Base-by-base conservation (phyloP, 208 protist species). In the Leptomonas pyrrhocoris region DNA sequence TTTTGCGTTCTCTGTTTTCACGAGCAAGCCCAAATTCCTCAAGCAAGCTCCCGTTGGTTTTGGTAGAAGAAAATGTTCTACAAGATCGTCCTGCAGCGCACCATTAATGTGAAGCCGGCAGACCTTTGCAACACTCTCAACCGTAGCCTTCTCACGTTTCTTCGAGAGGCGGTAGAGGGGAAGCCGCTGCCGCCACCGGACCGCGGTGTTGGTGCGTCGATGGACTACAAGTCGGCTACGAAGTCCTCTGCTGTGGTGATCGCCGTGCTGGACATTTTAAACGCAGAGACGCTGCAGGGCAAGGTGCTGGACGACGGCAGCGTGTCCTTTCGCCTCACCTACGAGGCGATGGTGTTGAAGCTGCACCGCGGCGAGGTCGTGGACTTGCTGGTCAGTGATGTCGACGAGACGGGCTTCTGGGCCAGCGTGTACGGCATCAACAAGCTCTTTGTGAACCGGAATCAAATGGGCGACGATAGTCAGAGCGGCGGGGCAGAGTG, bases 291-390 rank as follows among this genome's bases (percentile, higher is more conserved):
- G 16, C 73, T 94, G 40, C 83, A 93, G 45, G 91, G 91, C 0
- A 80, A 86, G 36, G 86, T 96, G 45, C 79, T 94, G 0, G 91
- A 96, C 56, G 79, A 89, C 76, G 91, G 91, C 13, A 84, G 64
- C 27, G 91, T 94, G 2, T 81, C 86, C 0, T 96, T 96, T 66
- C 55, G 84, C 21, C 69, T 96, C 1, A 83, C 81, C 25, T 96
- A 96, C 62, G 85, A 92, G 50, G 91, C 88, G 46, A 70, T 94
- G 64, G 91, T 96, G 38, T 68, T 94, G 50, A 93, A 93, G 68
- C 77, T 94, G 40, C 87, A 92, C 72, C 86, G 83, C 5, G 91
- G 88, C 18, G 91, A 96, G 82, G 91, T 96, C 40, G 65, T 96
- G 0, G 91, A 96, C 66, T 55, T 92, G n/a, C 55, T 89, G 18